Evolutionary conservation across 2,329 filamentous ascomycete genomes (phyloP).

Genomic region (Fusarium illudens): DNA sequence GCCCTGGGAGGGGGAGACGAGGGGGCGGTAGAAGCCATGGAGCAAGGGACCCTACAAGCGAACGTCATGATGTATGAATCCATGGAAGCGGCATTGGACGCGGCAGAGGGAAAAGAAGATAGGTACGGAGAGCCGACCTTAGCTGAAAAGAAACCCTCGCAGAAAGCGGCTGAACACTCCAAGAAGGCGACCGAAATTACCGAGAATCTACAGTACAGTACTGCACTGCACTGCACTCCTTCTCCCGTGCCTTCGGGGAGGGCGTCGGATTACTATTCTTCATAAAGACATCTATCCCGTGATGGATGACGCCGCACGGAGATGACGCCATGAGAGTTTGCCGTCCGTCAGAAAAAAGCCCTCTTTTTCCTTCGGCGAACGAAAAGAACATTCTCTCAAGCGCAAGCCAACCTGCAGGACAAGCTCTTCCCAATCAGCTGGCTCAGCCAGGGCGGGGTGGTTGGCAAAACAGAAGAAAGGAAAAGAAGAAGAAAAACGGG

Average conservation of each 20-base stretch:
- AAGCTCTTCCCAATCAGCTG: not conserved
- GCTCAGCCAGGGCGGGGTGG: not conserved
- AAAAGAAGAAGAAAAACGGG: not conserved
- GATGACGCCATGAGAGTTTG: conserved; percentile 26
- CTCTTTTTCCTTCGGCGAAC: conserved; percentile 11
- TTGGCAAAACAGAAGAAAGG: not conserved
- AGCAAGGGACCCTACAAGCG: not conserved
- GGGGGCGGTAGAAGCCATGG: not conserved
- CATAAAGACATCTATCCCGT: not conserved
- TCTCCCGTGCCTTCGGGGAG: not conserved
- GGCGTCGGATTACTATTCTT: not conserved
- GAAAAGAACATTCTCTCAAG: conserved; percentile 29
- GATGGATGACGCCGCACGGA: conserved; percentile 4
- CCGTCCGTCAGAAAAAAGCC: not conserved
- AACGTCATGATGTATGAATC: conserved; percentile 1
- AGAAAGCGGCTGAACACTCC: not conserved
- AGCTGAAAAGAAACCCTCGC: not conserved
- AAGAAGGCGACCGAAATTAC: not conserved
- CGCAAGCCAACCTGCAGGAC: conserved; percentile 24
- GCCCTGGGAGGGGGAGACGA: not conserved
- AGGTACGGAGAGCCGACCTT: not conserved
- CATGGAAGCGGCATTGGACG: conserved; percentile 1
- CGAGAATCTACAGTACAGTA: not conserved
- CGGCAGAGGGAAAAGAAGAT: not conserved
- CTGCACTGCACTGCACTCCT: not conserved